A percentile compares a stretch with the other conserved stretches of the same genome.
phyloP scores from a whole-genome alignment of 495 filamentous ascomycete species.

The Tetracladium marchalianum region DNA sequence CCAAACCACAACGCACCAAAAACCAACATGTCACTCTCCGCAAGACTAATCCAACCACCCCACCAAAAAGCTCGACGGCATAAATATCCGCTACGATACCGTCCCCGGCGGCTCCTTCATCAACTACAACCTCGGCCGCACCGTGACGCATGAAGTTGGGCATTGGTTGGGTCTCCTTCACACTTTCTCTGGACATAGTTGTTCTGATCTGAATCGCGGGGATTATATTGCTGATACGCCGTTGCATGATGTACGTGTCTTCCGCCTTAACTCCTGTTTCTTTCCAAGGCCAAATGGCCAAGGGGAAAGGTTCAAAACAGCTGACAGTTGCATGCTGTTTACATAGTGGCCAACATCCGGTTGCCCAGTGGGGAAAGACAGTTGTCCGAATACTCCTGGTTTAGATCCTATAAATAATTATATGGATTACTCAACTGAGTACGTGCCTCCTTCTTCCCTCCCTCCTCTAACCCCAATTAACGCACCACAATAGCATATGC shows the following conservation, averaged over 20 bases:
- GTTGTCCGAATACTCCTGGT: slow-evolving; percentile 35
- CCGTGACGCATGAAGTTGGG: slow-evolving; percentile 54
- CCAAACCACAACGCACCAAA: no score
- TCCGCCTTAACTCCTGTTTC: no score
- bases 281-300: not conserved
- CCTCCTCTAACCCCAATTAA: no score
- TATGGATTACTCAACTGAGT: slow-evolving; percentile 54
- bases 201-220: slow-evolving; percentile 30
- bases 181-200: slow-evolving; percentile 52
- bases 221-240: slow-evolving; percentile 53
- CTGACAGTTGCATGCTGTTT: no score
- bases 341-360: slow-evolving; percentile 33
- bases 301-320: no score
- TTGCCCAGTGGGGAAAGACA: slow-evolving; percentile 45
- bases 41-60: slow-evolving; percentile 13
- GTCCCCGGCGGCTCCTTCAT: slow-evolving; percentile 41
- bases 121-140: slow-evolving; percentile 49
- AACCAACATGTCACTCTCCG: no score
- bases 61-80: slow-evolving; percentile 41
- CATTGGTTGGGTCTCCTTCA: slow-evolving; percentile 60
- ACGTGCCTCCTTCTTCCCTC: no score
- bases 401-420: slow-evolving; percentile 53
- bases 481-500: slow-evolving; percentile 18
- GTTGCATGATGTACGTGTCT: slow-evolving; percentile 28
- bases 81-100: slow-evolving; percentile 41